These are phyloP conservation scores for Hypoxylon subgilvum DNA, from an alignment of 495 filamentous ascomycete genomes.

Conservation along the genomic window DNA sequence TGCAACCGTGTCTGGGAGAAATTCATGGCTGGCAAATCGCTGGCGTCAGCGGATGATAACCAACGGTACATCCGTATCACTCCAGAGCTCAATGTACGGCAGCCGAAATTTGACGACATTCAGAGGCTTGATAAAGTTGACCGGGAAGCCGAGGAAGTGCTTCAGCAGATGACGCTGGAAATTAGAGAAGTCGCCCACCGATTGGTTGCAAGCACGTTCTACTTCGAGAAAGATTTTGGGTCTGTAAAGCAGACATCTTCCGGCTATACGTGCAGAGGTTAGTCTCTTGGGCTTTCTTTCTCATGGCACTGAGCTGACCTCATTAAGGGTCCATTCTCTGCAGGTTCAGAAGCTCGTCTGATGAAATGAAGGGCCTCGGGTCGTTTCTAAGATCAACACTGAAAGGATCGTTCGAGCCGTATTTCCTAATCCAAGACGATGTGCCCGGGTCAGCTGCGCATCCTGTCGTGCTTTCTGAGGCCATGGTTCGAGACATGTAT, in stretches of 20 bases:
- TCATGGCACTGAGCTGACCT: not conserved
- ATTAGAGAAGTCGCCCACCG: constrained; percentile 38
- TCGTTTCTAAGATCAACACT: constrained; percentile 22
- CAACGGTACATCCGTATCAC: constrained; percentile 35
- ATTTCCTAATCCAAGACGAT: constrained; percentile 33
- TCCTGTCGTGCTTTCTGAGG: constrained; percentile 15
- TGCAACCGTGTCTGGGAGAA: constrained; percentile 32
- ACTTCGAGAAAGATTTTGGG: constrained; percentile 34
- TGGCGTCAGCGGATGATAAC: not conserved
- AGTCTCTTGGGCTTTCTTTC: not conserved
- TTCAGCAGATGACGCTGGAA: constrained; percentile 5
- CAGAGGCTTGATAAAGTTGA: constrained; percentile 4
- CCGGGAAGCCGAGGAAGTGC: constrained; percentile 5
- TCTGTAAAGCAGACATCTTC: constrained; percentile 21
- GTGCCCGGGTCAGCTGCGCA: constrained; percentile 1
- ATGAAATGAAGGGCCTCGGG: constrained; percentile 34
- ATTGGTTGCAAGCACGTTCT: constrained; percentile 42
- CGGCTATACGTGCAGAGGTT: constrained; percentile 31
- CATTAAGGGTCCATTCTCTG: constrained; percentile 35
- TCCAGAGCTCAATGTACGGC: constrained; percentile 27
- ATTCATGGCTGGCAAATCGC: constrained; percentile 14
- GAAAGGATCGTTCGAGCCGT: constrained; percentile 36
- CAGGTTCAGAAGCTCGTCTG: constrained; percentile 30
- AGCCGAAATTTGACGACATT: constrained; percentile 24
- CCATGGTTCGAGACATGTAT: constrained; percentile 25